Evolutionary conservation across 2,329 filamentous ascomycete genomes (phyloP).

Genomic region (Blumeria hordei): DNA sequence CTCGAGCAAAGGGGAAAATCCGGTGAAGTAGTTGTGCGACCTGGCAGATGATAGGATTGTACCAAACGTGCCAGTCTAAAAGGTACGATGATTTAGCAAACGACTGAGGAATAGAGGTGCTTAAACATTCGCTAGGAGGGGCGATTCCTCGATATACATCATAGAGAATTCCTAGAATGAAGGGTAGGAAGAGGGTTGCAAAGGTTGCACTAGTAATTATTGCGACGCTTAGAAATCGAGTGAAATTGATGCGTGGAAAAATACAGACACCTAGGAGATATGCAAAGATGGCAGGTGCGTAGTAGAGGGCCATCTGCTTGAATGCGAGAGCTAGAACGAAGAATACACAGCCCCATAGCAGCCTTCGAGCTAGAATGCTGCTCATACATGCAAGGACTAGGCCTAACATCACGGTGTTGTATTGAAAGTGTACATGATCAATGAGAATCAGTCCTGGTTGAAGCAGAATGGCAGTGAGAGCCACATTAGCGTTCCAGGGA

Average conservation of each 20-base stretch:
- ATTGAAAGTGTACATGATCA: constrained; percentile 92
- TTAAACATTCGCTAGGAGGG: constrained; percentile 24
- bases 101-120: constrained; percentile 26
- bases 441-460: constrained; percentile 78
- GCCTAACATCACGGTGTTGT: constrained; percentile 96
- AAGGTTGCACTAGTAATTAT: constrained; percentile 51
- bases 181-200: constrained; percentile 46
- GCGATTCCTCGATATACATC: constrained; percentile 40
- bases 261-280: constrained; percentile 73
- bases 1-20: constrained; percentile 90
- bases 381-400: constrained; percentile 70
- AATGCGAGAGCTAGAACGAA: constrained; percentile 89
- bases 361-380: constrained; percentile 62
- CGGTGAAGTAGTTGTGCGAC: constrained; percentile 65
- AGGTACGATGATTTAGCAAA: constrained; percentile 32
- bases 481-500: constrained; percentile 61
- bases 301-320: constrained; percentile 98
- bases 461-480: constrained; percentile 73
- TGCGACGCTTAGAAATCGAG: constrained; percentile 51
- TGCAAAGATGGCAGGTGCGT: constrained; percentile 76
- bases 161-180: constrained; percentile 47
- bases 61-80: constrained; percentile 38
- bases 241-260: constrained; percentile 43
- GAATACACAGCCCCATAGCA: constrained; percentile 75
- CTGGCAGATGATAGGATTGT: constrained; percentile 57